Conservation (phyloP, 495 filamentous ascomycete genomes). For the Penicillium soppii region DNA sequence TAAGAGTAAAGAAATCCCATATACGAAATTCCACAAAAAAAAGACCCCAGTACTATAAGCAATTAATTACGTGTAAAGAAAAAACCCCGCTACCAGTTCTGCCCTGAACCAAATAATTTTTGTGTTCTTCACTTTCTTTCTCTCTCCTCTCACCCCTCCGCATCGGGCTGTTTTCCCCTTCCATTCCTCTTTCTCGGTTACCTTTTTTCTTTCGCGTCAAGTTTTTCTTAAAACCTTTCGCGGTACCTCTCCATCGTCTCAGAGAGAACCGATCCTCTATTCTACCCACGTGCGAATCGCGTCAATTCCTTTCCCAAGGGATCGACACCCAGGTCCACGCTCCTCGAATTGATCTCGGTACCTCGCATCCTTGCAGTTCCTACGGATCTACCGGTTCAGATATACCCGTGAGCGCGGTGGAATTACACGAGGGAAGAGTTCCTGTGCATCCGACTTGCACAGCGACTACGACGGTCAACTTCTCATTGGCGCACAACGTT, state of each 20-base stretch:
- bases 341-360: not conserved
- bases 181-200: slow-evolving; percentile 20
- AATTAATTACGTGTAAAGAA: slow-evolving; percentile 16
- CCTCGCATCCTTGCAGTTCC: too few species aligned
- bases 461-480: not conserved
- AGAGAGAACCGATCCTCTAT: slow-evolving; percentile 5
- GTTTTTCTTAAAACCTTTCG: too few species aligned
- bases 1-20: not conserved
- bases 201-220: slow-evolving; percentile 19
- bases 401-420: too few species aligned
- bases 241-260: slow-evolving; percentile 19
- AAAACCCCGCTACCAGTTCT: slow-evolving; percentile 25
- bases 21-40: slow-evolving; percentile 22
- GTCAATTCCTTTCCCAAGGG: slow-evolving; percentile 3
- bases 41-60: not conserved
- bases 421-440: too few species aligned
- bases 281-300: slow-evolving; percentile 26
- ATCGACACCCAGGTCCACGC: not conserved
- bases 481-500: slow-evolving; percentile 4
- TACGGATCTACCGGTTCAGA: too few species aligned
- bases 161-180: slow-evolving; percentile 19
- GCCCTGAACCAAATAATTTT: slow-evolving; percentile 18
- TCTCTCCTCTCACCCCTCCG: slow-evolving; percentile 20
- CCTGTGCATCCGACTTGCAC: slow-evolving; percentile 11
- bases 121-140: slow-evolving; percentile 19